A percentile compares a stretch with the other conserved stretches of the same genome.
Conservation (phyloP, 2,329 filamentous ascomycete species). For the Nothophaeocryptopus gaeumannii region DNA sequence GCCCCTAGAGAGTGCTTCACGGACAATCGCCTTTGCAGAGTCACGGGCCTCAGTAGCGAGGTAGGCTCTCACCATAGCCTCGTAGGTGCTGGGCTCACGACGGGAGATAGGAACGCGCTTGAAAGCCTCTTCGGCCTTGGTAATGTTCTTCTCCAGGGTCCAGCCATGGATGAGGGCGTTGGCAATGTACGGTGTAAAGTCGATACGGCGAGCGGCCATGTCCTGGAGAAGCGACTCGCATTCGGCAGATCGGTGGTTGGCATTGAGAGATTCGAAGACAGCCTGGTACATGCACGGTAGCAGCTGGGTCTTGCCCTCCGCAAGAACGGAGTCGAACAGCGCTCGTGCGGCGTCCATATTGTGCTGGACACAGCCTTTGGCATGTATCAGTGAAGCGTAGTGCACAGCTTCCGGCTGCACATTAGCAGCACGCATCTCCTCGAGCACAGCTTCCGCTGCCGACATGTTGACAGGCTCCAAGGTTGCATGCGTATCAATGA, state of each 20-base stretch:
- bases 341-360: conserved; percentile 80
- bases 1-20: conserved; percentile 85
- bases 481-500: conserved; percentile 92
- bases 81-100: conserved; percentile 95
- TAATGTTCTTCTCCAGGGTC: conserved; percentile 78
- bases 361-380: conserved; percentile 88
- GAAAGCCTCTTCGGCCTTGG: conserved; percentile 76
- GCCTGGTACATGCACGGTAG: conserved; percentile 93
- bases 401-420: conserved; percentile 85
- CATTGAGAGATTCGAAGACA: conserved; percentile 94
- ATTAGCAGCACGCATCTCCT: conserved; percentile 70
- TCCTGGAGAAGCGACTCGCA: conserved; percentile 66
- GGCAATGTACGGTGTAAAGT: conserved; percentile 94
- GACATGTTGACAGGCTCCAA: conserved; percentile 87
- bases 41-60: conserved; percentile 78
- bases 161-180: conserved; percentile 98
- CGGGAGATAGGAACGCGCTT: conserved; percentile 71
- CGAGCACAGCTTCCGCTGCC: conserved; percentile 79
- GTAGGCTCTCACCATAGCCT: conserved; percentile 95
- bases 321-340: conserved; percentile 77
- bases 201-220: conserved; percentile 72
- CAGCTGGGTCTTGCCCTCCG: conserved; percentile 63
- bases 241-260: conserved; percentile 78
- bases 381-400: conserved; percentile 93
- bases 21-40: conserved; percentile 72